Evolutionary conservation across 2,329 filamentous ascomycete species (phyloP), one percentile per base, ranked within the genome.

Genomic region (Grosmannia penicillata): DNA sequence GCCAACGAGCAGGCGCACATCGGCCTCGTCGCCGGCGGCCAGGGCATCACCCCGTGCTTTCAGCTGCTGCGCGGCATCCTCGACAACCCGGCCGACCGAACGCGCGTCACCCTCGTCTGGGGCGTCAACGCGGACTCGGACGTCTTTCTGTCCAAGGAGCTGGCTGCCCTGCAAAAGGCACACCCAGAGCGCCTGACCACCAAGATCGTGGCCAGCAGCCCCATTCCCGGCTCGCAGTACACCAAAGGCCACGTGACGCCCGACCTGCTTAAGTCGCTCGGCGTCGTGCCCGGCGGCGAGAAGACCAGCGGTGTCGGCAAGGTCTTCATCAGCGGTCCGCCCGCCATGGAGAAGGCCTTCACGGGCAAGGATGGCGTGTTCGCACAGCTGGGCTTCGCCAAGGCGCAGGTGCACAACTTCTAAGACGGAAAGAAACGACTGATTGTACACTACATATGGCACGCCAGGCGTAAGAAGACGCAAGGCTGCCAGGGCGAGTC

Each of bases 41-140:
- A 76, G 0, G 80, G 80, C 15, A 81, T 85, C 45, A 83, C 78
- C 1, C 79, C 80, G 0, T 67, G 78, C 46, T 82, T 72, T 51
- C 75, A 80, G 51, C 65, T 82, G 2, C 62, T 70, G 2, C 68
- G 65, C 35, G 72, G 72, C 3, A 77, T 81, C 40, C 58, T 80
- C n/a, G 54, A 59, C 32, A 71, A 82, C 49, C 66, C 74, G 0
- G 55, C 63, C 1, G 78, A 83, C 47, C 61, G 59, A 42, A 83
- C 79, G 1, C 65, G 63, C 38, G 62, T 83, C 31, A 74, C 70
- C 0, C 63, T 84, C 1, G 59, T 84, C 0, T 80, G 75, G 49
- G 78, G 77, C 25, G 75, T 74, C 42, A 80, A 82, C 45, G 68
- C 64, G 0, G 73, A 79, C 39, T 56, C 63, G 27, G 80, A 84